Percentiles rank a stretch among this genome's conserved stretches.
Evolutionary conservation across 805 yeast species (phyloP).

Genomic region (Suhomyces xylopsoci): DNA sequence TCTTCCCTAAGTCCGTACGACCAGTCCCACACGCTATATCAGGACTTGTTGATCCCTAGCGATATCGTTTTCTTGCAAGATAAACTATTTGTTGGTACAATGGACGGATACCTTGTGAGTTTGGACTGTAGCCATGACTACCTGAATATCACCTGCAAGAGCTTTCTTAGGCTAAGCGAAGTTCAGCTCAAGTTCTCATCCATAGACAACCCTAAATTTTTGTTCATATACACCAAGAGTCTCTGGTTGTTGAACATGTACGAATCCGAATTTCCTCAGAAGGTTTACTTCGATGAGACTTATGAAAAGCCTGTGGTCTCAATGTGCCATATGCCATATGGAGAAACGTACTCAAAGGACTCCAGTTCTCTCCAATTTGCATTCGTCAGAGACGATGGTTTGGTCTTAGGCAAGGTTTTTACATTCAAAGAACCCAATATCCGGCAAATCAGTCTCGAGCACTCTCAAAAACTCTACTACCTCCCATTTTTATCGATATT

Average conservation of each 20-base stretch:
- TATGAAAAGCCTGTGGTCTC: constrained; percentile 24
- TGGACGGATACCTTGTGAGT: constrained; percentile 27
- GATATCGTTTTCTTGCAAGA: constrained; percentile 11
- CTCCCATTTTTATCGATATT: constrained; percentile 28
- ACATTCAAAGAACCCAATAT: constrained; percentile 22
- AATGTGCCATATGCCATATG: constrained; percentile 14
- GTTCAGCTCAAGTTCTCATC: constrained; percentile 21
- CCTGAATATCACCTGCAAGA: constrained; percentile 8
- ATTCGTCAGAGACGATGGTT: constrained; percentile 36
- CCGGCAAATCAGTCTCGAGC: constrained; percentile 30
- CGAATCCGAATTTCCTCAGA: constrained; percentile 24
- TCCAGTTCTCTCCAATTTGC: constrained; percentile 8
- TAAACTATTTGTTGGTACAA: constrained; percentile 27
- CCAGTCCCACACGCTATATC: not conserved
- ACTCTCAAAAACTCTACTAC: constrained; percentile 30
- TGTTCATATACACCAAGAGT: constrained; percentile 24
- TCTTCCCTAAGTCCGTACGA: constrained; percentile 5
- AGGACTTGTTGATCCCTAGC: constrained; percentile 18
- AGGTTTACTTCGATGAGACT: constrained; percentile 35
- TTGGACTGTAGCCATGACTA: constrained; percentile 7
- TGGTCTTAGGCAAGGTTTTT: constrained; percentile 24
- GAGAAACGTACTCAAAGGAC: not conserved
- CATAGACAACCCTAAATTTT: constrained; percentile 17
- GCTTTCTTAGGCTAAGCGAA: constrained; percentile 24
- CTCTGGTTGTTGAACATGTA: constrained; percentile 33